Conservation (phyloP, 1,139 yeast species). For the Kodamaea fungicola region DNA sequence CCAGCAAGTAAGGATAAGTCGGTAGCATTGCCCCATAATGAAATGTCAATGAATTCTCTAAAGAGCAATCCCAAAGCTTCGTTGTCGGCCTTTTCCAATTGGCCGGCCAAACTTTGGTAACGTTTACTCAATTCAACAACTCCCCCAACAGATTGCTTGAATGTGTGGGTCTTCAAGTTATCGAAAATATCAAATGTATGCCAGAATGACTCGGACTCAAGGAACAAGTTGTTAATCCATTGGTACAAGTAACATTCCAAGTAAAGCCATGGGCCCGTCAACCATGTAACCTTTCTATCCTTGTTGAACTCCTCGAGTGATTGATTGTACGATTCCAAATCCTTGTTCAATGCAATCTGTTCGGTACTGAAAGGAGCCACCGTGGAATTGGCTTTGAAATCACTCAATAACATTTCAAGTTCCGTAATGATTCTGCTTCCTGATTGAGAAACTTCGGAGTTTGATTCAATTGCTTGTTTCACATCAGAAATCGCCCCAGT, state of each 20-base stretch:
- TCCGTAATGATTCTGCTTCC: constrained; percentile 32
- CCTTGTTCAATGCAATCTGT: constrained; percentile 37
- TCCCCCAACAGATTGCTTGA: constrained; percentile 70
- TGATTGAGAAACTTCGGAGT: constrained; percentile 20
- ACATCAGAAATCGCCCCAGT: constrained; percentile 66
- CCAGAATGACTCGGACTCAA: constrained; percentile 41
- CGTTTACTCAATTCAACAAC: constrained; percentile 79
- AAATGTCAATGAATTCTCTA: constrained; percentile 79
- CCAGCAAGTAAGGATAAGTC: constrained; percentile 87
- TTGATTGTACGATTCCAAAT: constrained; percentile 51
- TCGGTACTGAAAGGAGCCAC: constrained; percentile 42
- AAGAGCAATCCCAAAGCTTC: constrained; percentile 54
- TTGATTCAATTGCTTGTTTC: constrained; percentile 13
- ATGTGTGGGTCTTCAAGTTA: constrained; percentile 66
- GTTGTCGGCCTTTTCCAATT: constrained; percentile 33
- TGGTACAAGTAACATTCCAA: constrained; percentile 85
- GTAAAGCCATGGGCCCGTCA: constrained; percentile 88
- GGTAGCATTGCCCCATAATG: constrained; percentile 98
- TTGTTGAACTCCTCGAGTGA: constrained; percentile 29
- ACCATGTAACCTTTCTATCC: constrained; percentile 55
- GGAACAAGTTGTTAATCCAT: constrained; percentile 48
- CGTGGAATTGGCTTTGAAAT: constrained; percentile 34
- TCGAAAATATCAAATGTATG: constrained; percentile 67
- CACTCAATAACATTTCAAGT: constrained; percentile 37
- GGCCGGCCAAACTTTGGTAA: constrained; percentile 39